These are phyloP conservation scores for Rhytidiadelphus loreus DNA, from an alignment of 225 moss, liverwort and hornwort genomes.

Conservation along the genomic window DNA sequence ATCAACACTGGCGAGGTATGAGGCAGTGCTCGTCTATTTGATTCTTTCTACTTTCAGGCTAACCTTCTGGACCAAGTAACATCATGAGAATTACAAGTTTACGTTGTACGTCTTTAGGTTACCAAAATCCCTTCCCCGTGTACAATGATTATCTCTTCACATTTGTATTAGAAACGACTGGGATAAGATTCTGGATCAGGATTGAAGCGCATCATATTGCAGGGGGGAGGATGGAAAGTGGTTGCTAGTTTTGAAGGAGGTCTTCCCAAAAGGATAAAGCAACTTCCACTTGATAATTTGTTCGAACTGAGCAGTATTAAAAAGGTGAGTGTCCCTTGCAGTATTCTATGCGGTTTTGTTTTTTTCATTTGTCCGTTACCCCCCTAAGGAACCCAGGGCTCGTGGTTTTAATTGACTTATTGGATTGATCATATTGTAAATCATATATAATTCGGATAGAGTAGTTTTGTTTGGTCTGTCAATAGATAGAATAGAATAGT, in stretches of 20 bases:
- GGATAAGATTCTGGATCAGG: not conserved
- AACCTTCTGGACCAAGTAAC: not conserved
- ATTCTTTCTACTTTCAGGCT: not conserved
- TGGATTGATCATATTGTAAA: not conserved
- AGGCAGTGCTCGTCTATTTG: not conserved
- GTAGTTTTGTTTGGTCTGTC: not conserved
- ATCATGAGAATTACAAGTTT: not conserved
- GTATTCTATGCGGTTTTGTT: not conserved
- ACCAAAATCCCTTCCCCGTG: not conserved
- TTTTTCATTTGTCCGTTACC: not conserved
- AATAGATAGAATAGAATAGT: not conserved
- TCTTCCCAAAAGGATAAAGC: constrained; percentile 69
- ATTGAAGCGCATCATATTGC: not conserved
- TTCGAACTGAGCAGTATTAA: constrained; percentile 87
- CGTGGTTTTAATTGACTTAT: not conserved
- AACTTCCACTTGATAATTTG: constrained; percentile 64
- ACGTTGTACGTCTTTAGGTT: not conserved
- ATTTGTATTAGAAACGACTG: not conserved
- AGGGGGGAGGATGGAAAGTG: constrained; percentile 95
- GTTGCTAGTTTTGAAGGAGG: constrained; percentile 86
- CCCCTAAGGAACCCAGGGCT: not conserved
- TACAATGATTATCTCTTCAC: not conserved
- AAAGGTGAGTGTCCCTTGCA: constrained; percentile 17
- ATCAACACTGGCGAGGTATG: constrained; percentile 86
- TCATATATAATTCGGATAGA: too few species aligned